Conservation (phyloP, 2,329 filamentous ascomycete genomes). For the Ophioceras dolichostomum region DNA sequence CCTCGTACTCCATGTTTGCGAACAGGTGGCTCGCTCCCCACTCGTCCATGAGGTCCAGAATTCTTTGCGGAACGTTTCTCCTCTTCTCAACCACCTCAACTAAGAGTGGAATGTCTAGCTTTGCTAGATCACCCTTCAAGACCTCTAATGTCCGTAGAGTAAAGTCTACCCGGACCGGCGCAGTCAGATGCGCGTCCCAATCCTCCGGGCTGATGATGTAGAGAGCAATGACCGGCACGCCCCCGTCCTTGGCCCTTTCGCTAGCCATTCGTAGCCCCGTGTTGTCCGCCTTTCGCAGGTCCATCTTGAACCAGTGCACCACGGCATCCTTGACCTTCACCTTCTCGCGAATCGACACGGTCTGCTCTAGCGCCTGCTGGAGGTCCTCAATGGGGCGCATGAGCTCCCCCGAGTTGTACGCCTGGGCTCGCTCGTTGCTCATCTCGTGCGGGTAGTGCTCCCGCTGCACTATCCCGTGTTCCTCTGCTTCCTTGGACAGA, state of each 20-base stretch:
- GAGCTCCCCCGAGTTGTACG: conserved; percentile 60
- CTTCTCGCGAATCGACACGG: conserved; percentile 35
- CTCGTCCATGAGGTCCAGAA: conserved; percentile 52
- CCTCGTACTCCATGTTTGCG: conserved; percentile 83
- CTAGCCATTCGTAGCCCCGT: conserved; percentile 55
- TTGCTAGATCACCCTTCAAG: conserved; percentile 52
- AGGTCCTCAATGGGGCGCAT: conserved; percentile 63
- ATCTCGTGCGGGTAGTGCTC: conserved; percentile 81
- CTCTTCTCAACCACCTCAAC: conserved; percentile 60
- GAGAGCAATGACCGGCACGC: conserved; percentile 57
- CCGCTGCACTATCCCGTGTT: conserved; percentile 52
- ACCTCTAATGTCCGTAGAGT: conserved; percentile 58
- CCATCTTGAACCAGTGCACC: conserved; percentile 85
- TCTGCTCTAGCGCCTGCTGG: conserved; percentile 46
- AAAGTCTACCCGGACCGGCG: conserved; percentile 67
- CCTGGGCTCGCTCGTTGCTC: conserved; percentile 62
- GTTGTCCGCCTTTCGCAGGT: conserved; percentile 65
- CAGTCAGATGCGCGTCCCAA: conserved; percentile 66
- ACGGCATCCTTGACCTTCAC: conserved; percentile 49
- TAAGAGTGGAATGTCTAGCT: conserved; percentile 65
- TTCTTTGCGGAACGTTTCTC: conserved; percentile 43
- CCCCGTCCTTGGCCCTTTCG: conserved; percentile 24
- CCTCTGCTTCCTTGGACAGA: conserved; percentile 30
- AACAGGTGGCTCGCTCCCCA: conserved; percentile 70
- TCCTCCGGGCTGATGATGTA: conserved; percentile 78